Evolutionary conservation across 2,329 filamentous ascomycete genomes (phyloP).

Genomic region (Cladosporium halotolerans): DNA sequence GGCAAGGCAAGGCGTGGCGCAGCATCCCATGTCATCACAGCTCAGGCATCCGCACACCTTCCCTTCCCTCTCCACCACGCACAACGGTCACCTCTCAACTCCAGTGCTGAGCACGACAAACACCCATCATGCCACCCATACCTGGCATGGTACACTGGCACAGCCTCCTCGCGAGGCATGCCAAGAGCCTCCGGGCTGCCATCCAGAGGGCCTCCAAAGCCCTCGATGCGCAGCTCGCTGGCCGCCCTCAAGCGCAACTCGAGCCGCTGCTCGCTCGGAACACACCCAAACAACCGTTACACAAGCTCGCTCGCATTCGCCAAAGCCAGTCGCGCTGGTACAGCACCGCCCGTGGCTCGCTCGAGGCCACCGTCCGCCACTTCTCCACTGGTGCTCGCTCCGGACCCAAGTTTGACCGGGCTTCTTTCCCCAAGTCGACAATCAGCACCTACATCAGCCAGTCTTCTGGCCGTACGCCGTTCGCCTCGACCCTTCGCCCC

Average conservation of each 20-base stretch:
- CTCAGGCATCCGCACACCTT: too few species aligned
- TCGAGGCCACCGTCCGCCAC: slow-evolving; percentile 41
- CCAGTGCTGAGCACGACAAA: slow-evolving; percentile 12
- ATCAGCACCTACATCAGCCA: slow-evolving; percentile 53
- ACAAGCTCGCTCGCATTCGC: slow-evolving; percentile 56
- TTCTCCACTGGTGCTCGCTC: slow-evolving; percentile 44
- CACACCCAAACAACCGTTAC: slow-evolving; percentile 52
- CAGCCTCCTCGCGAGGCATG: slow-evolving; percentile 29
- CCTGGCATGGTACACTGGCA: slow-evolving; percentile 31
- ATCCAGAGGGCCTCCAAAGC: slow-evolving; percentile 22
- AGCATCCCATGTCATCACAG: too few species aligned
- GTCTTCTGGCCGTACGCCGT: slow-evolving; percentile 71
- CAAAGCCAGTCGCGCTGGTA: slow-evolving; percentile 60
- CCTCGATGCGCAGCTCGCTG: slow-evolving; percentile 25
- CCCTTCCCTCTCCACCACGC: not conserved
- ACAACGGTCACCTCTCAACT: slow-evolving; percentile 1
- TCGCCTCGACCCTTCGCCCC: slow-evolving; percentile 80
- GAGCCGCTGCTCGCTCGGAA: slow-evolving; percentile 56
- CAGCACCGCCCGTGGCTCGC: slow-evolving; percentile 46
- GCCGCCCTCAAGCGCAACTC: slow-evolving; percentile 44
- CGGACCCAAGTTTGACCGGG: slow-evolving; percentile 42
- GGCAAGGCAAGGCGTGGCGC: too few species aligned
- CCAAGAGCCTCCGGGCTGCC: slow-evolving; percentile 28
- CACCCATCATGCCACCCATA: slow-evolving; percentile 31
- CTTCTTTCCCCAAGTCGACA: slow-evolving; percentile 51